These are phyloP conservation scores for Batrachochytrium dendrobatidis DNA, from an alignment of 371 early-diverging fungal genomes.

Conservation along the genomic window DNA sequence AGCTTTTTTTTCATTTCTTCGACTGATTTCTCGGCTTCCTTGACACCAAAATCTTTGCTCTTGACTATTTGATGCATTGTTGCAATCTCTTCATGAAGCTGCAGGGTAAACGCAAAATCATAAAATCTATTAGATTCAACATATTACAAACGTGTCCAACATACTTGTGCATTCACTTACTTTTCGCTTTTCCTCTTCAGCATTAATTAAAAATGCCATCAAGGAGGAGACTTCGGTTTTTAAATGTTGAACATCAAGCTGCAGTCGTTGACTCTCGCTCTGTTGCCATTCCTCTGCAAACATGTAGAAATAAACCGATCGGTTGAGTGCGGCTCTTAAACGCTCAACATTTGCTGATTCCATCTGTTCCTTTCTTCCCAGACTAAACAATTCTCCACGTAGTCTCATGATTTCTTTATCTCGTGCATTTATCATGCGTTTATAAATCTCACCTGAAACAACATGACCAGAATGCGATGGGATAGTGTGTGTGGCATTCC, in stretches of 20 bases:
- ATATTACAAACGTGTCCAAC: background rate
- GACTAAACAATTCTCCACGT: conserved; percentile 30
- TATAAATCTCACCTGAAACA: conserved; percentile 38
- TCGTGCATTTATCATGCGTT: conserved; percentile 32
- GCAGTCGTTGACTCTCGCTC: conserved; percentile 33
- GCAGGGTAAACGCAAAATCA: background rate
- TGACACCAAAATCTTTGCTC: conserved; percentile 19
- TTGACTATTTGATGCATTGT: conserved; percentile 15
- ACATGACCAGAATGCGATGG: conserved; percentile 5
- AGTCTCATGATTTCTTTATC: conserved; percentile 34
- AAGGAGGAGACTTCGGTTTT: conserved; percentile 40
- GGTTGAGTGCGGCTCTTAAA: conserved; percentile 30
- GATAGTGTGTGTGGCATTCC: background rate
- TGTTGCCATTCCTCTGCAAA: conserved; percentile 48
- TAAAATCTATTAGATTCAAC: background rate
- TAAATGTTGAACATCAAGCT: conserved; percentile 33
- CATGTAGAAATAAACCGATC: conserved; percentile 36
- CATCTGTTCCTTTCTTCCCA: conserved; percentile 8
- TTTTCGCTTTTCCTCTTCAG: conserved; percentile 40
- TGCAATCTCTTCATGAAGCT: conserved; percentile 29
- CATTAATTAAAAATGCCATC: conserved; percentile 42
- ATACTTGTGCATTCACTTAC: conserved; percentile 13
- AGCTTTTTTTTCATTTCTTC: conserved; percentile 32
- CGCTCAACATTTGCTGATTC: conserved; percentile 31
- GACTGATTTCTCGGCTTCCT: conserved; percentile 15